Evolutionary conservation across 2,329 filamentous ascomycete species (phyloP), one percentile per base, ranked within the genome.

Genomic region (Thielaviopsis ethacetica): DNA sequence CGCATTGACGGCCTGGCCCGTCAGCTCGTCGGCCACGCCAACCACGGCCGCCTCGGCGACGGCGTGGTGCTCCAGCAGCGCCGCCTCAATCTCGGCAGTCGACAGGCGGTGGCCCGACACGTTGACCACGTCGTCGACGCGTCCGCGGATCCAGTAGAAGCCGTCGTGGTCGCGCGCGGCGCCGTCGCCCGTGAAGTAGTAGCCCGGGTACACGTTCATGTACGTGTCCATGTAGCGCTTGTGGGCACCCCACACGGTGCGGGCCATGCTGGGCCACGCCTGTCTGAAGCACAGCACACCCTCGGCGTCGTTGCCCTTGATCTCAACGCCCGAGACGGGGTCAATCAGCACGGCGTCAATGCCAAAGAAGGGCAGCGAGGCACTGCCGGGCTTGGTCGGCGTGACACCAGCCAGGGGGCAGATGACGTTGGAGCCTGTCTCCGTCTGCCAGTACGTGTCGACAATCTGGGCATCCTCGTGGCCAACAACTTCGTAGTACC

Each of bases 381-480:
- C 93, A 69, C 88, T 94, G 58, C 93, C 93, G 21, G 93, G 93
- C 76, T 98, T 98, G 24, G 93, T 97, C 24, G 93, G 90, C 0
- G 91, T 97, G 41, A 97, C 81, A 68, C 93, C 93, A 55, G 86
- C 91, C 61, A 98, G 78, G 19, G 93, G 93, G 5, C 90, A 88
- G 70, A 98, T 97, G 67, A 95, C 90, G 72, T 98, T 84, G 63
- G 88, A 97, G 59, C 93, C 93, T 1, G 93, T 98, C 77, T 98
- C 93, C 57, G 93, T 98, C 81, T 98, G 93, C 93, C 93, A 98
- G 80, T 98, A 98, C 58, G 93, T 98, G 71, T 98, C 93, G 59
- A 96, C 85, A 71, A 98, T 79, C 68, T 98, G 93, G 54, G 88
- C 86, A 71, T 95, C 85, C 72, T 91, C 85, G 78, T 90, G 94